Evolutionary conservation across 179 eudicot genomes (phyloP).

Genomic region (Patellifolia procumbens): DNA sequence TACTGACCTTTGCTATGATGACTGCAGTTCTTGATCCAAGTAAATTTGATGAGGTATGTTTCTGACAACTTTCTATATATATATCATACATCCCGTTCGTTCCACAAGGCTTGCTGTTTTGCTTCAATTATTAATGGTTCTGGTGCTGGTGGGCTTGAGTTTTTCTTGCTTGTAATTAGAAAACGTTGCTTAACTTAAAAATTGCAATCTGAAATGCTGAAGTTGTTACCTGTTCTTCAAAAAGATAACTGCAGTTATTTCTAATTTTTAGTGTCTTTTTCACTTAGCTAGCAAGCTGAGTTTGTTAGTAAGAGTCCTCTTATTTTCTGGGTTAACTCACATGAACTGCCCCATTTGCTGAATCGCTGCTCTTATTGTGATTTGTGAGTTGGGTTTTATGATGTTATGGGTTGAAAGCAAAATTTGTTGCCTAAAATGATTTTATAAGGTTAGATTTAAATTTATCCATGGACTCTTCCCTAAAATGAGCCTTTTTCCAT

Average conservation of each 20-base stretch:
- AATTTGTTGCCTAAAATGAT: neutral
- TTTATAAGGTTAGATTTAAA: neutral
- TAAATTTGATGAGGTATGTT: slow-evolving; percentile 50
- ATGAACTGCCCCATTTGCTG: neutral
- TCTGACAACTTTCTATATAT: neutral
- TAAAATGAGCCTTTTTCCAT: neutral
- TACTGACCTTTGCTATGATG: slow-evolving; percentile 54
- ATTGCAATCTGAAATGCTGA: neutral
- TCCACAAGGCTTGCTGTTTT: neutral
- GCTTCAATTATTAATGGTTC: neutral
- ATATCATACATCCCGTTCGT: neutral
- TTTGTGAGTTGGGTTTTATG: neutral
- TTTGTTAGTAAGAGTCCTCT: neutral
- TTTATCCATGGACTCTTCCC: neutral
- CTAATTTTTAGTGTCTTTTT: neutral
- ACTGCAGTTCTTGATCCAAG: slow-evolving; percentile 47
- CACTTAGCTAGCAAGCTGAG: neutral
- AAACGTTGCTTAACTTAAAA: neutral
- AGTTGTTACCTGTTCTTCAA: neutral
- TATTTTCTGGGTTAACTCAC: neutral
- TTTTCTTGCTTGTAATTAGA: neutral
- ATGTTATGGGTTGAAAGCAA: neutral
- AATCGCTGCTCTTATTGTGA: neutral
- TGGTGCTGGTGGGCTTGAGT: neutral
- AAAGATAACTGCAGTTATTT: too few species aligned